These are phyloP conservation scores for Geosmithia flava DNA, from an alignment of 2,329 filamentous ascomycete genomes.

Conservation along the genomic window DNA sequence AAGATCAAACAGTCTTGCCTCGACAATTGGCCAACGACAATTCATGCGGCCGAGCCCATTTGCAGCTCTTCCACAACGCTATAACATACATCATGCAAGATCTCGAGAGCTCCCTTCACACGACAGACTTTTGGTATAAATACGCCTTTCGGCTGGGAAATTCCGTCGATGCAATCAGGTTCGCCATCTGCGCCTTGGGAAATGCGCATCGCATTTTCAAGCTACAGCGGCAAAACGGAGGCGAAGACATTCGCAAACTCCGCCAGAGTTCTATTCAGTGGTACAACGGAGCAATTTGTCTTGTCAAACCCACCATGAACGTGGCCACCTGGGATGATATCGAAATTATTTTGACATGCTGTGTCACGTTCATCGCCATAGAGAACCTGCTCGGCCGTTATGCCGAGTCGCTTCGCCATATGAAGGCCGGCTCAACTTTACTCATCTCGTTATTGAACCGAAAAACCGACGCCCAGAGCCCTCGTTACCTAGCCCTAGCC, in stretches of 20 bases:
- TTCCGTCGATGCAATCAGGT: not conserved
- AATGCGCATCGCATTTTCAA: not conserved
- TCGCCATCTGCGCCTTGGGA: not conserved
- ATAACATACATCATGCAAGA: not conserved
- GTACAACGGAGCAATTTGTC: not conserved
- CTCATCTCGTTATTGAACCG: not conserved
- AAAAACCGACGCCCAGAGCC: no score
- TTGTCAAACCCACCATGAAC: not conserved
- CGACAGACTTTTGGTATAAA: not conserved
- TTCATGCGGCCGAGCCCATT: not conserved
- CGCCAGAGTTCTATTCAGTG: not conserved
- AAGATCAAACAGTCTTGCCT: not conserved
- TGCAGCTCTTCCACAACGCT: not conserved
- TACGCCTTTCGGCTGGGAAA: not conserved
- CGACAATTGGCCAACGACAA: not conserved
- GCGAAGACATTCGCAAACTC: not conserved
- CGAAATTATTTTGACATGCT: not conserved
- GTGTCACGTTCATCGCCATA: not conserved
- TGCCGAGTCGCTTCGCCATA: not conserved
- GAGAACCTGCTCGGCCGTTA: not conserved
- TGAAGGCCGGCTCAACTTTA: not conserved
- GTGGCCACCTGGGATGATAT: not conserved
- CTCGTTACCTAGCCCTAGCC: no score
- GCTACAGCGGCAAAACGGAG: not conserved
- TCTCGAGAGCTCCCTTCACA: not conserved